phyloP scores from a whole-genome alignment of 768 basidiomycete genomes.

The Kwoniella sp. region DNA sequence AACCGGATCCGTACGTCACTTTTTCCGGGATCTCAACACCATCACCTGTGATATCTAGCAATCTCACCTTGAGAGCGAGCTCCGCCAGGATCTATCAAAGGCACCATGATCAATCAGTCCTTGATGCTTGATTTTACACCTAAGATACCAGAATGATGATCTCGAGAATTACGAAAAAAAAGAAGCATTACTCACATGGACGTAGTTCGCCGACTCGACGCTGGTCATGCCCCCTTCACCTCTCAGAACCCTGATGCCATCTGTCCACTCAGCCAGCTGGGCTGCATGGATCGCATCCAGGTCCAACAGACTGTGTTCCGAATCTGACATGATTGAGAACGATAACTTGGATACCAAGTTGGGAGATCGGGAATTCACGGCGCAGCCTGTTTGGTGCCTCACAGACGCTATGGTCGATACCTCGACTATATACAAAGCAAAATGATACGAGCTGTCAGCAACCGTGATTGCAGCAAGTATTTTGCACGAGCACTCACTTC shows the following conservation, averaged over 20 bases:
- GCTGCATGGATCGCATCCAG: constrained; percentile 47
- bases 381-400: constrained; percentile 31
- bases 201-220: constrained; percentile 35
- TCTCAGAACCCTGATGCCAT: constrained; percentile 43
- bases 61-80: constrained; percentile 45
- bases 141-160: background rate
- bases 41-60: constrained; percentile 50
- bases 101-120: background rate
- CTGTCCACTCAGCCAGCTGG: constrained; percentile 51
- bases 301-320: constrained; percentile 43
- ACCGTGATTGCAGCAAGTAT: too few relatives aligned
- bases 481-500: constrained; percentile 32
- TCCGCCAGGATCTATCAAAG: constrained; percentile 43
- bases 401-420: constrained; percentile 35
- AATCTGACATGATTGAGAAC: constrained; percentile 46
- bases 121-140: background rate
- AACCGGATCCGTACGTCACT: constrained; percentile 35
- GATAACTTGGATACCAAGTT: constrained; percentile 39
- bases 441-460: constrained; percentile 4
- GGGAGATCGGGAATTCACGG: constrained; percentile 43
- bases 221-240: constrained; percentile 44
- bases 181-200: constrained; percentile 44
- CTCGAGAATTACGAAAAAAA: too few relatives aligned
- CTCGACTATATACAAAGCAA: too few relatives aligned
- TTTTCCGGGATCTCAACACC: constrained; percentile 50